Conservation (phyloP, 352 stramenopile species). For the Elongisporangium senticosum region DNA sequence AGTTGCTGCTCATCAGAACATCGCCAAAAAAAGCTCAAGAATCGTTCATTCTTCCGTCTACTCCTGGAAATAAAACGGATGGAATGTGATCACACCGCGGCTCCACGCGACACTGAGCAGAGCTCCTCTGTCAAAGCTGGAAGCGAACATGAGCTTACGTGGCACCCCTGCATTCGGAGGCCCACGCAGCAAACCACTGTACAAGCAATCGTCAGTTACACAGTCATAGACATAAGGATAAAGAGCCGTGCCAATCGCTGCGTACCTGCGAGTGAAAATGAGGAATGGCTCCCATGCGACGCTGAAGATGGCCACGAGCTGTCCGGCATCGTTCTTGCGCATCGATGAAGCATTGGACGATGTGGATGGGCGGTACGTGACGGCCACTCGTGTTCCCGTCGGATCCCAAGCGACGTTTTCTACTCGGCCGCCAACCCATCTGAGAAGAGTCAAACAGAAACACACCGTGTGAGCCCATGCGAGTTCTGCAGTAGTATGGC, state of each 20-base stretch:
- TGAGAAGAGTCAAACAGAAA: constrained; percentile 9
- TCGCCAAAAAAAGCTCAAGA: no score
- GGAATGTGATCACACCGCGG: constrained; percentile 70
- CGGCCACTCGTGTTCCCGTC: constrained; percentile 53
- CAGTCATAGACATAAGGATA: not conserved
- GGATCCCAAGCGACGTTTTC: constrained; percentile 66
- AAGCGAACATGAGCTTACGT: constrained; percentile 51
- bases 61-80: constrained; percentile 73
- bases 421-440: constrained; percentile 54
- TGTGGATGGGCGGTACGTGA: constrained; percentile 38
- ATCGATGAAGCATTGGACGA: constrained; percentile 3
- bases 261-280: constrained; percentile 64
- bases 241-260: not conserved
- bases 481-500: not conserved
- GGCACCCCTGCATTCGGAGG: constrained; percentile 55
- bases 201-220: constrained; percentile 5
- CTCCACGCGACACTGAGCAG: constrained; percentile 73
- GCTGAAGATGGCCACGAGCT: constrained; percentile 67
- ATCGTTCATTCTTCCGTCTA: not conserved
- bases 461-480: not conserved
- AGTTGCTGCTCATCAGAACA: no score
- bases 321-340: constrained; percentile 24
- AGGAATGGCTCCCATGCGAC: constrained; percentile 68
- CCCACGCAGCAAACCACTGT: constrained; percentile 53
- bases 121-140: constrained; percentile 61